Evolutionary conservation across 2,329 filamentous ascomycete genomes (phyloP).

Genomic region (Emericellopsis atlantica): DNA sequence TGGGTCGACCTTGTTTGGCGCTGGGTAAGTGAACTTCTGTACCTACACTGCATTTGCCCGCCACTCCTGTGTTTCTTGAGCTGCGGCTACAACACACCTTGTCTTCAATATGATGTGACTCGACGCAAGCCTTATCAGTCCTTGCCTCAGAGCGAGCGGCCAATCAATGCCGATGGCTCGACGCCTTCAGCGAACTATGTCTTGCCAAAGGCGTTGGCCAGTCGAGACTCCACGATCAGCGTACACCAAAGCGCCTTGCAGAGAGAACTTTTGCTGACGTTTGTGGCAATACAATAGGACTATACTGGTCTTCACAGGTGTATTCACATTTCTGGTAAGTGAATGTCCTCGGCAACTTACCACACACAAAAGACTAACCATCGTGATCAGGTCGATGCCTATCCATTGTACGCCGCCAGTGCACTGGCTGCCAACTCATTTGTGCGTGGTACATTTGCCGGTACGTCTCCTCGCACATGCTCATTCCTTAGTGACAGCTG

Average conservation of each 20-base stretch:
- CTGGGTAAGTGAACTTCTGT: constrained; percentile 39
- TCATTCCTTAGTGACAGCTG: background rate
- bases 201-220: background rate
- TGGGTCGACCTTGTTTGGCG: constrained; percentile 57
- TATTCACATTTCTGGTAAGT: constrained; percentile 78
- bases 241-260: background rate
- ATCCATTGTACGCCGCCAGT: constrained; percentile 61
- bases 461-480: constrained; percentile 21
- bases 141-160: no score
- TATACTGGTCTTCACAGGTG: constrained; percentile 67
- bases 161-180: no score
- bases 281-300: constrained; percentile 32
- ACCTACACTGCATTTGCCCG: background rate
- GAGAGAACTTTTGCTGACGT: no score
- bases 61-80: background rate
- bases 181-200: background rate
- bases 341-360: background rate
- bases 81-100: no score
- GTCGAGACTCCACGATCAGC: no score
- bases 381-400: constrained; percentile 52
- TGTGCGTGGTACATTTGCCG: constrained; percentile 63
- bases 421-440: constrained; percentile 79
- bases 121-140: no score
- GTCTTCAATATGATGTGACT: no score
- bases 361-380: background rate